Base-by-base conservation (phyloP, 768 basidiomycete genomes). In the Leccinum ochraceum region DNA sequence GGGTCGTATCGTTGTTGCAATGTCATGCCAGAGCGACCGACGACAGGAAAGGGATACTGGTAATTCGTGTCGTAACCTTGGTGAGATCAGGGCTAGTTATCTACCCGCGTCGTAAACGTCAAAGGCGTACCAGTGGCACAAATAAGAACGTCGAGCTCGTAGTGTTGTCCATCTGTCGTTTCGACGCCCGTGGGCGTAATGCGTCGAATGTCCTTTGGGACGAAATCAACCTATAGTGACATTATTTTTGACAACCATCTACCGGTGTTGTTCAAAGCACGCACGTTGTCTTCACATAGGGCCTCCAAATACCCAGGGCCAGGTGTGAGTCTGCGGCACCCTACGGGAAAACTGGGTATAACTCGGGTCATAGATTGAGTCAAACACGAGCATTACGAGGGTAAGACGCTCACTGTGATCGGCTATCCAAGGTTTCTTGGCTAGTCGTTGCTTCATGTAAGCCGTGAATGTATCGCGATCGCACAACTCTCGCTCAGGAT, bases 251-350 rank as follows among this genome's bases (percentile, higher is more conserved):
- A 49, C 13, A 16, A 28, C 9, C 4, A 26, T 46, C 22, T 3
- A 10, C 4, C 22, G 8, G 17, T 4, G 1, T 26, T n/a, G 9
- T 11, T 34, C 11, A 4, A 42, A 30, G 10, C 6, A 53, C 62
- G 10, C 3, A 64, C 87, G 66, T 88, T 88, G 63, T 84, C 82
- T 71, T 82, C 78, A 60, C 82, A 84, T 2, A 89, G 73, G 0
- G 87, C 83, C 63, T 88, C 86, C 36, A 89, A 78, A 68, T 87
- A 90, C 2, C 87, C 86, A 10, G 85, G 85, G 0, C 86, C 87
- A 2, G 86, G 86, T 0, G 87, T 89, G 53, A 88, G 71, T n/a
- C 87, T 78, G 26, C 86, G 78, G 70, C 86, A 89, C 3, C 75
- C 79, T 17, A 86, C 80, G 3, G 80, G 74, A 64, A 87, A 88